Evolutionary conservation across 768 basidiomycete genomes (phyloP).

Genomic region (Mycena haematopus): DNA sequence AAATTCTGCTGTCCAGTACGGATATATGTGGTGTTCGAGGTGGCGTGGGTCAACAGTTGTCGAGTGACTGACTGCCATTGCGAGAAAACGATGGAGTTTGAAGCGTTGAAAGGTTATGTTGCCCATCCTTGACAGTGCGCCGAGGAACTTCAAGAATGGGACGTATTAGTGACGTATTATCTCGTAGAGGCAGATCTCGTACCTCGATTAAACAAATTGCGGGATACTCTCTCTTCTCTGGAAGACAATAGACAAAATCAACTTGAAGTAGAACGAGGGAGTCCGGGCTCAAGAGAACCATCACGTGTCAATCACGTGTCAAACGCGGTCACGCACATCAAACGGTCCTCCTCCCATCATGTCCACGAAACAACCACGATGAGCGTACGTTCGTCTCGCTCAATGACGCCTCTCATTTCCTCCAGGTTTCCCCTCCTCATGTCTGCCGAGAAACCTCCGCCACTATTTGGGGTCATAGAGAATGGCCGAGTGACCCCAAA

Average conservation of each 20-base stretch:
- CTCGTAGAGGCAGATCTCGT: too few species aligned
- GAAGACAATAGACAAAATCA: too few species aligned
- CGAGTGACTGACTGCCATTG: neutral
- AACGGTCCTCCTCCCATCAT: neutral
- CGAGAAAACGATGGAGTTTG: conserved; percentile 2
- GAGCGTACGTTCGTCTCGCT: conserved; percentile 1
- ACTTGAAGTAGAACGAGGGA: neutral
- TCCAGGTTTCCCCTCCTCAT: neutral
- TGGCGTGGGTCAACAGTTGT: too few species aligned
- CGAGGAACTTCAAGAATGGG: neutral
- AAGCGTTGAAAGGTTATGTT: neutral
- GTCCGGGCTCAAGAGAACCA: neutral
- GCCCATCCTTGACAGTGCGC: conserved; percentile 1
- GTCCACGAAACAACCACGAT: neutral
- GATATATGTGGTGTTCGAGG: too few species aligned
- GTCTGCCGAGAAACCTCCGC: neutral
- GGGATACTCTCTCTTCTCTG: too few species aligned
- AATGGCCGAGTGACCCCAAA: too few species aligned
- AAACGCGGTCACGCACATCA: neutral
- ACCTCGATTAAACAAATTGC: too few species aligned
- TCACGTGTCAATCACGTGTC: neutral
- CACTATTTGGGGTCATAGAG: neutral
- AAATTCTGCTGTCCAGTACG: too few species aligned
- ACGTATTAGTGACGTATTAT: too few species aligned
- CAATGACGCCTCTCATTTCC: neutral